Percentiles rank a stretch among this genome's conserved stretches.
Conservation (phyloP, 306 rosid species). For the Begonia peltatifolia region DNA sequence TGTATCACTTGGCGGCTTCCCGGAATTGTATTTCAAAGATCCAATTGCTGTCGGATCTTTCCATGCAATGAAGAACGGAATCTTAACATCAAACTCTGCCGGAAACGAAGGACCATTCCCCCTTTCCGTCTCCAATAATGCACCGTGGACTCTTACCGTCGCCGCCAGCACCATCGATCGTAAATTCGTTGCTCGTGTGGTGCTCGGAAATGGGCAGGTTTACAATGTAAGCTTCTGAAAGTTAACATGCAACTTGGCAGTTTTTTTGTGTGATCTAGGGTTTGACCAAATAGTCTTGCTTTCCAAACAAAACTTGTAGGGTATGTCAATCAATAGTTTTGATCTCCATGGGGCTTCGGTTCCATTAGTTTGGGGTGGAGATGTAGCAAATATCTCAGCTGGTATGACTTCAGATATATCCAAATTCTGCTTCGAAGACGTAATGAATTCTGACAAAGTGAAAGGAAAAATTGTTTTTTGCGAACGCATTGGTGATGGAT, state of each 20-base stretch:
- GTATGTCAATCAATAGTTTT: conserved; percentile 4
- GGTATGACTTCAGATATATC: neutral
- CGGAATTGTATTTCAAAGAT: neutral
- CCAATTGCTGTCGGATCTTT: conserved; percentile 13
- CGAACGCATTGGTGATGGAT: neutral
- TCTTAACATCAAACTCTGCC: conserved; percentile 15
- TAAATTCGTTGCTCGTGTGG: conserved; percentile 3
- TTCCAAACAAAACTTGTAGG: conserved; percentile 1
- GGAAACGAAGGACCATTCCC: conserved; percentile 13
- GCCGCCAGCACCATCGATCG: conserved; percentile 15
- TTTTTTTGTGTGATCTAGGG: too few relatives aligned
- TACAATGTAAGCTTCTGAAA: conserved; percentile 5
- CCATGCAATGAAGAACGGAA: conserved; percentile 17
- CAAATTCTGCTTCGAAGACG: neutral
- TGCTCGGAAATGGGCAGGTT: conserved; percentile 10
- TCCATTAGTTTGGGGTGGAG: conserved; percentile 20
- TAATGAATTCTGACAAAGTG: conserved; percentile 5
- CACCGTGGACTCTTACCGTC: conserved; percentile 16
- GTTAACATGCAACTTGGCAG: too few relatives aligned
- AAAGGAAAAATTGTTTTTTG: conserved; percentile 15
- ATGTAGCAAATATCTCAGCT: conserved; percentile 14
- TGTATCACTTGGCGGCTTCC: conserved; percentile 5
- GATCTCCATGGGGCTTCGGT: conserved; percentile 3
- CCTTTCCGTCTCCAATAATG: neutral
- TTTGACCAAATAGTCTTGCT: too few relatives aligned